Conservation (phyloP, 1,284 basidiomycete species). For the Leucoagaricus sp. region DNA sequence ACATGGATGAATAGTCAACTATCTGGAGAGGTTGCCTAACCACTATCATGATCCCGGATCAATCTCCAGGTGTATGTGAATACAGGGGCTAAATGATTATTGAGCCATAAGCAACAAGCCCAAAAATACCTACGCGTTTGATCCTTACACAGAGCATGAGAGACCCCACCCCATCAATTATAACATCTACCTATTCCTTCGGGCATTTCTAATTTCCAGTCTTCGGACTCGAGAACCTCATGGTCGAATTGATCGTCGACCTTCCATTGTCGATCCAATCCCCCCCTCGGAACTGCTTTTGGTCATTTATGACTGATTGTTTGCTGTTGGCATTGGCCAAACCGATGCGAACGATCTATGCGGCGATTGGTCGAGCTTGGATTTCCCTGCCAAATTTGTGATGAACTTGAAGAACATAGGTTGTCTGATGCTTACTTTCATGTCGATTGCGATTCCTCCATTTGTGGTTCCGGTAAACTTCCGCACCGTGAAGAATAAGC, state of each 20-base stretch:
- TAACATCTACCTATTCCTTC: not conserved
- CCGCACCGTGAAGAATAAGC: not conserved
- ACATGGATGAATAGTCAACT: too few species aligned
- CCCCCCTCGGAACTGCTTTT: not conserved
- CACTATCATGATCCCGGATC: not conserved
- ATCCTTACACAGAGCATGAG: not conserved
- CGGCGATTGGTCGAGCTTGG: conserved; percentile 10
- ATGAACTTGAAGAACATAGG: not conserved
- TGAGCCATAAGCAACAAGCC: not conserved
- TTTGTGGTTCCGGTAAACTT: conserved; percentile 6
- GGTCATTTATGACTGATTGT: not conserved
- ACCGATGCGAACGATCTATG: not conserved
- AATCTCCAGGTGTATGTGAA: not conserved
- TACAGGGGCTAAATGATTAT: too few species aligned
- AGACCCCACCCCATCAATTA: conserved; percentile 1
- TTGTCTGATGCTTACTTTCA: not conserved
- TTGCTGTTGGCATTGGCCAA: not conserved
- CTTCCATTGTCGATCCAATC: not conserved
- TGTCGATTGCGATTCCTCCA: not conserved
- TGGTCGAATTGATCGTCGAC: not conserved
- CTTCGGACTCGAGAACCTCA: conserved; percentile 8
- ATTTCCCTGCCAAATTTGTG: not conserved
- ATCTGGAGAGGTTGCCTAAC: not conserved
- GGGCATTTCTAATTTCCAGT: not conserved
- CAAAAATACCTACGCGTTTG: not conserved